Evolutionary conservation across 257 asterid genomes (phyloP).

Genomic region (Datura wrightii): DNA sequence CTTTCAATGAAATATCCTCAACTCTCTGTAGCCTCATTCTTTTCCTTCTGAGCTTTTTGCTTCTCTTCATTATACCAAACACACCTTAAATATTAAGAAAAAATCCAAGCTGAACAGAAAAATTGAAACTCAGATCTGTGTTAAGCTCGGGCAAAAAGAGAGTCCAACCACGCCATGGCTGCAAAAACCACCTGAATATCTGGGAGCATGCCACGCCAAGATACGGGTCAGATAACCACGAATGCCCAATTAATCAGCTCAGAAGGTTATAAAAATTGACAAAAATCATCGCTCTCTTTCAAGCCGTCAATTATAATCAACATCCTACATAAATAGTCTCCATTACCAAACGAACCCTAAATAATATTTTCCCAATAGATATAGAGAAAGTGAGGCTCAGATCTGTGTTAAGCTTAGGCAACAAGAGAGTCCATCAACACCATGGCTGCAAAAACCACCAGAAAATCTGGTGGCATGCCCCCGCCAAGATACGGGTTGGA

Average conservation of each 20-base stretch:
- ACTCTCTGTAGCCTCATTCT: slow-evolving; percentile 26
- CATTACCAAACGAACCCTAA: too few relatives aligned
- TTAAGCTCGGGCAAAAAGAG: slow-evolving; percentile 19
- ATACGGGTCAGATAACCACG: slow-evolving; percentile 30
- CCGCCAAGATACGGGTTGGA: slow-evolving; percentile 55
- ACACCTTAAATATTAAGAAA: too few relatives aligned
- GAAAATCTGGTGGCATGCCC: slow-evolving; percentile 45
- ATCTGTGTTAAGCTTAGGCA: not conserved
- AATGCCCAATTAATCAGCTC: not conserved
- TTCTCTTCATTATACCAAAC: not conserved
- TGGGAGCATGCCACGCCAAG: slow-evolving; percentile 41
- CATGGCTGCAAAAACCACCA: slow-evolving; percentile 34
- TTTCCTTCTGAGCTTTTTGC: slow-evolving; percentile 19
- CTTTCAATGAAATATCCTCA: slow-evolving; percentile 37
- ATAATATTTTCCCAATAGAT: too few relatives aligned
- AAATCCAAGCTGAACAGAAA: not conserved
- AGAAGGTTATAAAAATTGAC: not conserved
- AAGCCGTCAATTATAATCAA: not conserved
- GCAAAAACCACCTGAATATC: slow-evolving; percentile 35
- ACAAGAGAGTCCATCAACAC: slow-evolving; percentile 21
- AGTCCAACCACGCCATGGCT: slow-evolving; percentile 36
- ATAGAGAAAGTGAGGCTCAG: not conserved
- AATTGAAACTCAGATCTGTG: slow-evolving; percentile 16
- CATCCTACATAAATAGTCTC: too few relatives aligned
- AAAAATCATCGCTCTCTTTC: slow-evolving; percentile 4